These are phyloP conservation scores for Phytophthora aleatoria DNA, from an alignment of 352 stramenopile species.

Conservation along the genomic window DNA sequence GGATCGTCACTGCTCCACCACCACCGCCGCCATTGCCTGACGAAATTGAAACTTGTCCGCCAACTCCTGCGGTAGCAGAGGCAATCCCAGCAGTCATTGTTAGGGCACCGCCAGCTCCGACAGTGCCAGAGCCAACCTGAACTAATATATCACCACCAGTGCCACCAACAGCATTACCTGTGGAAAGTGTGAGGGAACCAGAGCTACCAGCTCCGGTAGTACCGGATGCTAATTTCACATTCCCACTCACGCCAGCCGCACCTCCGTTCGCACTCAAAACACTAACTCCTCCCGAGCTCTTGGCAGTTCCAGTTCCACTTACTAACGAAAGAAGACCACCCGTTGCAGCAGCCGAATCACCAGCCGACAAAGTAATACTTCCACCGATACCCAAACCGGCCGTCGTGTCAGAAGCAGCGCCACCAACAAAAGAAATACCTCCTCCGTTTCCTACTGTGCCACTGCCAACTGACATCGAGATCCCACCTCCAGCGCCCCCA, in stretches of 20 bases:
- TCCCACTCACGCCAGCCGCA: slow-evolving; percentile 54
- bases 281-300: slow-evolving; percentile 51
- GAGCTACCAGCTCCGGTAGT: slow-evolving; percentile 51
- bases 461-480: slow-evolving; percentile 38
- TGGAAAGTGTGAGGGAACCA: slow-evolving; percentile 49
- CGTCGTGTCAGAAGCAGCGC: slow-evolving; percentile 17
- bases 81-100: slow-evolving; percentile 42
- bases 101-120: slow-evolving; percentile 44
- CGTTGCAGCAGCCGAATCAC: slow-evolving; percentile 38
- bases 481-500: slow-evolving; percentile 24
- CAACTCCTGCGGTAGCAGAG: slow-evolving; percentile 26
- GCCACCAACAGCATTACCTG: slow-evolving; percentile 47
- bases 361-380: slow-evolving; percentile 42
- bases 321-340: slow-evolving; percentile 44
- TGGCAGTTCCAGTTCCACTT: slow-evolving; percentile 40
- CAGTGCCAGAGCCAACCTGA: slow-evolving; percentile 46
- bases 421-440: slow-evolving; percentile 27
- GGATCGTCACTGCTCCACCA: slow-evolving; percentile 34
- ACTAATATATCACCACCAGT: slow-evolving; percentile 53
- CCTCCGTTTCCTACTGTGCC: slow-evolving; percentile 36
- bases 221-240: slow-evolving; percentile 44
- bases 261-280: slow-evolving; percentile 40
- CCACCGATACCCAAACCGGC: slow-evolving; percentile 37
- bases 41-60: slow-evolving; percentile 31
- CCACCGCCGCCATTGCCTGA: slow-evolving; percentile 40